phyloP scores from a whole-genome alignment of 805 yeast species.

The Peterozyma toletana region DNA sequence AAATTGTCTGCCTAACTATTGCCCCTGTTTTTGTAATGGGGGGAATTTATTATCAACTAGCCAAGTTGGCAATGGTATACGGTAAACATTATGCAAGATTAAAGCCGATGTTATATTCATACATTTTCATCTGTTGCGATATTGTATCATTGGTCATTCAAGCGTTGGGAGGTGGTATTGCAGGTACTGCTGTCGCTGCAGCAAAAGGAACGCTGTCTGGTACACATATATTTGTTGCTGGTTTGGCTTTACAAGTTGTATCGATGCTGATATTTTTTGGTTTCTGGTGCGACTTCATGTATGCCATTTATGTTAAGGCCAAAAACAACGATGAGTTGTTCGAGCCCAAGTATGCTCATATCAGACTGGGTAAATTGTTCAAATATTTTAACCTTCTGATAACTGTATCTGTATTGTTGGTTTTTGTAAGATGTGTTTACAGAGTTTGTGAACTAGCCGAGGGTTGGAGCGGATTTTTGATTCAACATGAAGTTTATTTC shows the following conservation, averaged over 20 bases:
- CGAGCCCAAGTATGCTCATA: slow-evolving; percentile 23
- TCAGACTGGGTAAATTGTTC: slow-evolving; percentile 30
- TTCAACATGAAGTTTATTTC: slow-evolving; percentile 52
- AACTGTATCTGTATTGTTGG: slow-evolving; percentile 39
- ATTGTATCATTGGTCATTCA: slow-evolving; percentile 57
- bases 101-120: slow-evolving; percentile 54
- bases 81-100: slow-evolving; percentile 45
- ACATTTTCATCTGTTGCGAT: slow-evolving; percentile 62
- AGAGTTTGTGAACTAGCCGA: slow-evolving; percentile 65
- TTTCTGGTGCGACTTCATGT: slow-evolving; percentile 41
- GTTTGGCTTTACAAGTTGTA: slow-evolving; percentile 69
- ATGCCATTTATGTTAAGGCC: slow-evolving; percentile 24
- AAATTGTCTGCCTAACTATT: slow-evolving; percentile 61
- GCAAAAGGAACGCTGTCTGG: slow-evolving; percentile 33
- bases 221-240: slow-evolving; percentile 68
- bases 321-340: slow-evolving; percentile 18
- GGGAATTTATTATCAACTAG: slow-evolving; percentile 68
- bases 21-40: slow-evolving; percentile 86
- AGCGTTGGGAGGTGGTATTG: slow-evolving; percentile 72
- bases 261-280: slow-evolving; percentile 56
- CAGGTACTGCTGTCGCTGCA: slow-evolving; percentile 36
- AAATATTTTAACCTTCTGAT: slow-evolving; percentile 36
- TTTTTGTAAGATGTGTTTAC: slow-evolving; percentile 64
- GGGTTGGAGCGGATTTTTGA: slow-evolving; percentile 67
- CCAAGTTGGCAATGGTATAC: slow-evolving; percentile 56